Percentiles rank a stretch among this genome's conserved stretches.
These are phyloP conservation scores for Staphylotrichum longicolle DNA, from an alignment of 495 filamentous ascomycete genomes.

Conservation along the genomic window DNA sequence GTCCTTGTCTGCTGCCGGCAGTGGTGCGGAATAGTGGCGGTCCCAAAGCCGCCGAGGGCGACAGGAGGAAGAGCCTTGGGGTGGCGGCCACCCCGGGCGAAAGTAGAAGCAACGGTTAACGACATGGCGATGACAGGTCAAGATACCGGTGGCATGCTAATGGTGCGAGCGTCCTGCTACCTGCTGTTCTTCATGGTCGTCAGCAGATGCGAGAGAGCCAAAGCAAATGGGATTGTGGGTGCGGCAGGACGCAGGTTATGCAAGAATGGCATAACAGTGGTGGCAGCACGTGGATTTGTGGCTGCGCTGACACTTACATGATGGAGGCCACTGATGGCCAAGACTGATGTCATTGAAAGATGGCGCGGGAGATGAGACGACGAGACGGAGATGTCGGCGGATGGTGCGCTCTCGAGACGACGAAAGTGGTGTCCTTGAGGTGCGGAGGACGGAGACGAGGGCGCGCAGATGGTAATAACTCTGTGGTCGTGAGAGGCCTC, in stretches of 20 bases:
- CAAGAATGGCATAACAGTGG: background rate
- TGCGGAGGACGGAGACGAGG: background rate
- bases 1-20: constrained; percentile 41
- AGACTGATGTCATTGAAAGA: constrained; percentile 18
- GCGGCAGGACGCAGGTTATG: background rate
- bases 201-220: constrained; percentile 8
- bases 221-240: background rate
- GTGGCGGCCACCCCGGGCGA: constrained; percentile 35
- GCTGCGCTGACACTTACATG: constrained; percentile 20
- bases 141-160: constrained; percentile 20
- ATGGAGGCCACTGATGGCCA: constrained; percentile 17
- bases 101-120: constrained; percentile 34
- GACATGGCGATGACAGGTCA: constrained; percentile 32
- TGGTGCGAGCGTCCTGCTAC: constrained; percentile 9
- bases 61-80: constrained; percentile 14
- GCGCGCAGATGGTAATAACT: background rate
- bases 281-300: constrained; percentile 1
- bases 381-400: background rate
- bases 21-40: constrained; percentile 24
- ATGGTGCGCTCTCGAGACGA: background rate
- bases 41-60: constrained; percentile 22
- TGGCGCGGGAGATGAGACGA: constrained; percentile 1
- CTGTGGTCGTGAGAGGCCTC: background rate
- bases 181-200: constrained; percentile 23
- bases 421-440: background rate